phyloP scores from a whole-genome alignment of 805 yeast species.

The Ogataea methylovora region DNA sequence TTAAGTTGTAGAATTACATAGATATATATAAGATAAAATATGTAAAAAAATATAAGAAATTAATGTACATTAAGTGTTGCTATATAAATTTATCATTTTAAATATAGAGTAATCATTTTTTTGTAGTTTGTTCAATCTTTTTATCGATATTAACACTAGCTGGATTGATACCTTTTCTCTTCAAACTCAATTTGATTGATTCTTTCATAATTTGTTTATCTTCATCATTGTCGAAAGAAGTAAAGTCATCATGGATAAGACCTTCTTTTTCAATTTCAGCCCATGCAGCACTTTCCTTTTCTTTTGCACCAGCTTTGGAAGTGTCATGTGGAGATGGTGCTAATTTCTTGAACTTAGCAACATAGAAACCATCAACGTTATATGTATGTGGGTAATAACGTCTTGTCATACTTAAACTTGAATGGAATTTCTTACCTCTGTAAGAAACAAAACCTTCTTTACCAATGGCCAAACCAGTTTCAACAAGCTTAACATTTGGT shows the following conservation, averaged over 20 bases:
- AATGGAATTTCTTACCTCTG: constrained; percentile 87
- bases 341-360: constrained; percentile 90
- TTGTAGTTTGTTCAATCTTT: constrained; percentile 10
- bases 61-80: not conserved
- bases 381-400: constrained; percentile 98
- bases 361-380: constrained; percentile 97
- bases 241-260: constrained; percentile 79
- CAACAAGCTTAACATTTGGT: constrained; percentile 92
- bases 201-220: constrained; percentile 68
- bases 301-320: constrained; percentile 81
- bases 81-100: not conserved
- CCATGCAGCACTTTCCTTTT: constrained; percentile 76
- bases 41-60: not conserved
- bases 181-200: constrained; percentile 55
- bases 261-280: constrained; percentile 73
- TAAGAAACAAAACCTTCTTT: constrained; percentile 91
- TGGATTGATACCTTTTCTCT: constrained; percentile 70
- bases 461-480: constrained; percentile 87
- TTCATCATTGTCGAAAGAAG: constrained; percentile 67
- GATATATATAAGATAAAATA: too few relatives aligned
- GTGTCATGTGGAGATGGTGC: constrained; percentile 82
- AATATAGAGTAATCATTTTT: not conserved
- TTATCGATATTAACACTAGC: constrained; percentile 28
- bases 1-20: constrained; percentile 9
- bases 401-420: constrained; percentile 72